Evolutionary conservation across 169 alveolate genomes (phyloP).

Genomic region (Plasmodium vinckei): DNA sequence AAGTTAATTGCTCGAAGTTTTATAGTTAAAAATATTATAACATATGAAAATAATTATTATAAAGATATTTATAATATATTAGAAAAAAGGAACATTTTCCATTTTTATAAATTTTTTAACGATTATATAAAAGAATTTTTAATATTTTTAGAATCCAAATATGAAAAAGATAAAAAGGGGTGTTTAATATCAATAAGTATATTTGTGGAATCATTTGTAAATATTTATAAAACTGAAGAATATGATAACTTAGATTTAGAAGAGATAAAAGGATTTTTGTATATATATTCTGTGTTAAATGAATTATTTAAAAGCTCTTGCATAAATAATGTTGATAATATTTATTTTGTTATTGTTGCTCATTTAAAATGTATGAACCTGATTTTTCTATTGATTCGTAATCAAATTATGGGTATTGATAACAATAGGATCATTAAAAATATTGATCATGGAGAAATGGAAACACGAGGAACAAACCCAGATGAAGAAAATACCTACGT

Average conservation of each 20-base stretch:
- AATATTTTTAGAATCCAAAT: conserved; percentile 27
- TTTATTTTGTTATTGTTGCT: conserved; percentile 25
- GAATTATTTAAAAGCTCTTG: conserved; percentile 10
- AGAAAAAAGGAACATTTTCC: conserved; percentile 45
- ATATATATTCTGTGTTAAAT: conserved; percentile 21
- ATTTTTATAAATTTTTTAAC: conserved; percentile 68
- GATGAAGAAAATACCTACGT: not conserved
- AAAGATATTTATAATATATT: conserved; percentile 52
- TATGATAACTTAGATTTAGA: conserved; percentile 47
- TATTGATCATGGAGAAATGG: conserved; percentile 8
- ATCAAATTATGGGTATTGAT: too few species aligned
- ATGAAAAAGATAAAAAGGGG: conserved; percentile 56
- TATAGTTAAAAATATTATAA: conserved; percentile 27
- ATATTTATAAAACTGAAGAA: conserved; percentile 37
- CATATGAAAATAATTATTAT: conserved; percentile 60
- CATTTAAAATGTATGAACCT: conserved; percentile 42
- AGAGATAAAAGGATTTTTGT: conserved; percentile 27
- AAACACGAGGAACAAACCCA: not conserved
- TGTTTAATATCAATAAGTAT: conserved; percentile 18
- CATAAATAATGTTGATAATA: not conserved
- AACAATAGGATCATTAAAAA: not conserved
- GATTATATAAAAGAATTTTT: conserved; percentile 59
- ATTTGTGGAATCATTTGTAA: conserved; percentile 42
- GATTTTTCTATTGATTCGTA: conserved; percentile 11
- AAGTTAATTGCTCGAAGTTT: conserved; percentile 54